Conservation (phyloP, 805 yeast species). For the Candida koratica region DNA sequence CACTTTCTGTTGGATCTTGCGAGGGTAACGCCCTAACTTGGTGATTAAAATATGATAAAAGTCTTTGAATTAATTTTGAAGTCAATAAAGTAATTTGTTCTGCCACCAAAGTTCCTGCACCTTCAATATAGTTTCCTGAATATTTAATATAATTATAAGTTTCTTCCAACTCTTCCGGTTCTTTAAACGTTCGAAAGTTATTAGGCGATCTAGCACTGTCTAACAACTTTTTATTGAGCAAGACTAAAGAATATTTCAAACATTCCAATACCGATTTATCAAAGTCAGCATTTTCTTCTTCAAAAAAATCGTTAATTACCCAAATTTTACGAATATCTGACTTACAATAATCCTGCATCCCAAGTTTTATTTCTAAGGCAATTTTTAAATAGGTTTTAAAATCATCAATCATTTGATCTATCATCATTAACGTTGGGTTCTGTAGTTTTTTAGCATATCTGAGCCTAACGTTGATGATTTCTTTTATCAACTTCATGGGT, state of each 20-base stretch:
- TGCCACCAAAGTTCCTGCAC: conserved; percentile 78
- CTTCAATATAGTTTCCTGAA: conserved; percentile 73
- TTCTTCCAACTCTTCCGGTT: conserved; percentile 81
- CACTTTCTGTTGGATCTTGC: conserved; percentile 29
- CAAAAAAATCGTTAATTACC: conserved; percentile 64
- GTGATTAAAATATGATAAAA: conserved; percentile 65
- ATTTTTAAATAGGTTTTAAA: conserved; percentile 71
- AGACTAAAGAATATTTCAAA: conserved; percentile 62
- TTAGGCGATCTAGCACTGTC: conserved; percentile 63
- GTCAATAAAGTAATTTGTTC: conserved; percentile 67
- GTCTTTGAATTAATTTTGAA: conserved; percentile 61
- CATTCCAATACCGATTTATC: conserved; percentile 72
- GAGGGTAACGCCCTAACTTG: conserved; percentile 64
- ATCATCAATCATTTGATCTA: conserved; percentile 89
- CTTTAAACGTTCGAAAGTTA: conserved; percentile 79
- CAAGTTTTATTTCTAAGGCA: conserved; percentile 70
- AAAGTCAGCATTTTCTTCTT: conserved; percentile 45
- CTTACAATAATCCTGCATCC: conserved; percentile 55
- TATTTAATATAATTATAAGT: conserved; percentile 77
- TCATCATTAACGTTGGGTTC: conserved; percentile 91
- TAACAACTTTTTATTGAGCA: conserved; percentile 71
- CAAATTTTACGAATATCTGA: conserved; percentile 58
- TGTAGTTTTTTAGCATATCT: conserved; percentile 71
- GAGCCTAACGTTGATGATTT: conserved; percentile 68
- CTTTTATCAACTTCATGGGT: conserved; percentile 77